A percentile compares a stretch with the other conserved stretches of the same genome.
These are phyloP conservation scores for Sarocladiaceae sp. DNA, from an alignment of 2,329 filamentous ascomycete genomes.

Conservation along the genomic window DNA sequence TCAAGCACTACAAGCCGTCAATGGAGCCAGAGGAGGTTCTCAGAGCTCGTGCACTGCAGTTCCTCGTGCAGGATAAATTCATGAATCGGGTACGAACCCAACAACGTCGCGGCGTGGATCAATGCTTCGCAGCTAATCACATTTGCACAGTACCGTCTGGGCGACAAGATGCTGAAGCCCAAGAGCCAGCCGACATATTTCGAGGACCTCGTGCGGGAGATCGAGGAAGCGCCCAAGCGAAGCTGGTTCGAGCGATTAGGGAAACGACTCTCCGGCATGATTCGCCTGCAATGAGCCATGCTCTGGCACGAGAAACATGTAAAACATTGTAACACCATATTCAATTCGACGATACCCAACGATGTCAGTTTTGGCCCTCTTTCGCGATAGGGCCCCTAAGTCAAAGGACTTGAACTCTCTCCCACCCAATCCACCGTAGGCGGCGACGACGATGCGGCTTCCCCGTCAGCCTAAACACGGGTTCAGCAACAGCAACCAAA, in stretches of 20 bases:
- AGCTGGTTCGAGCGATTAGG: constrained; percentile 45
- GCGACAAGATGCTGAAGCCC: constrained; percentile 47
- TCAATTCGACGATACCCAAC: too few relatives aligned
- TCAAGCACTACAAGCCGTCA: constrained; percentile 23
- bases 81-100: constrained; percentile 40
- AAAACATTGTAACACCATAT: too few relatives aligned
- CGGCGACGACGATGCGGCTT: too few relatives aligned
- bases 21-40: constrained; percentile 44
- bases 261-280: constrained; percentile 52
- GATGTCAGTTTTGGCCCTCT: too few relatives aligned
- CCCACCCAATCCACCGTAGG: too few relatives aligned
- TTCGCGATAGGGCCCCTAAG: too few relatives aligned
- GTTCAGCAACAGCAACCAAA: too few relatives aligned
- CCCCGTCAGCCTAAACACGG: too few relatives aligned
- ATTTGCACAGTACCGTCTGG: constrained; percentile 29
- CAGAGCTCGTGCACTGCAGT: constrained; percentile 54
- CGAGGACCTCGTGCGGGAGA: constrained; percentile 51
- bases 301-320: too few relatives aligned
- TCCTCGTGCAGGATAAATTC: constrained; percentile 54
- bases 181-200: constrained; percentile 61
- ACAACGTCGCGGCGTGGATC: too few relatives aligned
- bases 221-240: constrained; percentile 56
- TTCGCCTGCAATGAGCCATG: constrained; percentile 48
- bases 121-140: constrained; percentile 9
- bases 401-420: too few relatives aligned